Base-by-base conservation (phyloP, 352 stramenopile species). In the Globisporangium acanthophoron region DNA sequence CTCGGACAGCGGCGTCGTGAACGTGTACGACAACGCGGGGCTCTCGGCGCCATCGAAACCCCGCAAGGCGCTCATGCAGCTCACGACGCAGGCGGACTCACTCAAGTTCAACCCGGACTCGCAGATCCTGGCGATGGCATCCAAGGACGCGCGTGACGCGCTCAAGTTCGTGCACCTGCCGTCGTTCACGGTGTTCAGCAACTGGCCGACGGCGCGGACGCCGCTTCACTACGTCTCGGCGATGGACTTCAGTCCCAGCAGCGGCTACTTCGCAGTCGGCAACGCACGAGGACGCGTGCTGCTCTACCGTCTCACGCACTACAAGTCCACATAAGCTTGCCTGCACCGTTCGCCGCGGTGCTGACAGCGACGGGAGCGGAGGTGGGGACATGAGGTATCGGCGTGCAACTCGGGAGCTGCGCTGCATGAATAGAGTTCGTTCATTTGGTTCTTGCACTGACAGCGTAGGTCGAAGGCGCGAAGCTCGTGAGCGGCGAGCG, bases 281-380 rank as follows among this genome's bases (percentile, higher is more conserved):
- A 99, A 99, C 73, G 96, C 98, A 52, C 91, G 96, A 51, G 97
- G 97, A 18, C 94, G 96, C 61, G 97, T 98, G 53, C 70, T 99
- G 52, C 78, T 99, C 37, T 99, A 99, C 78, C 81, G 86, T 56
- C 69, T 99, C 56, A 94, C 91, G 51, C 94, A 99, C 80, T 99
- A 94, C 78, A 81, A 82, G 52, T 90, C 85, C 45, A 92, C 81
- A 72, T 94, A 88, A 66, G 67, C 48, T 48, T 5, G 21, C 5
- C 24, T 44, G 49, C 18, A 11, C 5, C 37, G 37, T 43, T 43
- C 37, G 37, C 13, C 12, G 37, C 37, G 13, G 37, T 13, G 37
- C 35, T 5, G 11, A 15, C 9, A 15, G 12, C 11, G 35, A 41
- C 3, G 35, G 35, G 12, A 41, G 35, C 35, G 35, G 11, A 41